Conservation (phyloP, 192 early-diverging fungal species). For the Coemansia sp. region DNA sequence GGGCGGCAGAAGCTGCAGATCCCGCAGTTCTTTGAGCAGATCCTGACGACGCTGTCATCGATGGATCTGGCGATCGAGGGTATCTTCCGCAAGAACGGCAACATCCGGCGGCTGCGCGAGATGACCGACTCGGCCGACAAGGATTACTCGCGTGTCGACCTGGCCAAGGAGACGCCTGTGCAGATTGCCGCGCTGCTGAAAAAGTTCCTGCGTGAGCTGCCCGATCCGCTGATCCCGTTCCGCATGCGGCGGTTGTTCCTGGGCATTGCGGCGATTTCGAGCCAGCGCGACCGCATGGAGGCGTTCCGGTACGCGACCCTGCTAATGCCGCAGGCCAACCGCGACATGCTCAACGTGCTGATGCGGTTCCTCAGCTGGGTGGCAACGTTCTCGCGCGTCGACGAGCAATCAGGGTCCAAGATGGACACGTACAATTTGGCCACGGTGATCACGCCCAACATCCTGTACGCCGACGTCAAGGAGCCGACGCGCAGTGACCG, state of each 20-base stretch:
- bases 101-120: conserved; percentile 86
- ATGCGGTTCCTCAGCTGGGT: conserved; percentile 83
- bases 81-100: conserved; percentile 97
- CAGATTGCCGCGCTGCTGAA: conserved; percentile 94
- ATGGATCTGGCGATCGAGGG: conserved; percentile 83
- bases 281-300: conserved; percentile 54
- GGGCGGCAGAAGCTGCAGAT: conserved; percentile 64
- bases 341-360: conserved; percentile 90
- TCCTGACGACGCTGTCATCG: conserved; percentile 68
- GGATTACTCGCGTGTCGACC: conserved; percentile 67
- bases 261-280: conserved; percentile 64
- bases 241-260: conserved; percentile 84
- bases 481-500: conserved; percentile 77
- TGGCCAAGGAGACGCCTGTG: conserved; percentile 72
- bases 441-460: conserved; percentile 91
- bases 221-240: conserved; percentile 91
- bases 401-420: conserved; percentile 74
- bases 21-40: conserved; percentile 81
- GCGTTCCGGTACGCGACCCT: conserved; percentile 78
- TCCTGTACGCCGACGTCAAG: conserved; percentile 79
- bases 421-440: conserved; percentile 93
- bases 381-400: conserved; percentile 67
- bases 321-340: conserved; percentile 84
- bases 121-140: conserved; percentile 80
- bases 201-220: conserved; percentile 93